Base-by-base conservation (phyloP, 1,284 basidiomycete genomes). In the Marasmius sp. region DNA sequence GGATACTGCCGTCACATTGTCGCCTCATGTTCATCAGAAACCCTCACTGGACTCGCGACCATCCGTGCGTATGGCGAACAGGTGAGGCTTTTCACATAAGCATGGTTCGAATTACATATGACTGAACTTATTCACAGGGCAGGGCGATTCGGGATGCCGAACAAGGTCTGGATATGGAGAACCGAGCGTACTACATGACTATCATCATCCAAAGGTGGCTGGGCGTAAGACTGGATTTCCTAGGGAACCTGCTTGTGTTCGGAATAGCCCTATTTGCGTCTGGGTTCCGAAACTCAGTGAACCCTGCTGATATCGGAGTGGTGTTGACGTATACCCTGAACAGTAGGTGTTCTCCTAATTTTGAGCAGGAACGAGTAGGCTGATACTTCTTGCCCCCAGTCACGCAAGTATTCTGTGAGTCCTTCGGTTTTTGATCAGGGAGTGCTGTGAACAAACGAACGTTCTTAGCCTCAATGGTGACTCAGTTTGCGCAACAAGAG, bases 171-270 rank as follows among this genome's bases (percentile, higher is more conserved):
- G 89, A 93, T 70, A 74, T 85, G 67, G 85, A 93, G 70, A 92
- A 92, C 70, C 78, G 89, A 49, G 93, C 93, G 0, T 93, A 93
- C 72, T 89, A 87, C 69, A 85, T 94, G 78, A 92, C 52, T 18
- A 33, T 54, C 11, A 52, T 16, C 47, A 67, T 80, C 53, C 86
- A 88, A 68, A 75, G 83, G 56, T 89, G 85, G 85, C 73, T 88
- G 2, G 77, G 78, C n/a, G 69, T 89, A 16, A 79, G 88, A 2
- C 75, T 91, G 7, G 85, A 88, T 61, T 68, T 91, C 45, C 83
- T 94, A 48, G 92, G 90, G 9, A 90, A 90, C 59, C 70, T 92
- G 14, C 75, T 95, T 16, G 81, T 92, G 16, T 82, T 94, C 48
- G 86, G 86, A 0, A 91, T 94, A 57, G 88, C 81, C 5, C 75